Percentiles rank a stretch among this genome's conserved stretches.
phyloP scores from a whole-genome alignment of 1,139 yeast species.

The Kurtzmaniella quercitrusa region DNA sequence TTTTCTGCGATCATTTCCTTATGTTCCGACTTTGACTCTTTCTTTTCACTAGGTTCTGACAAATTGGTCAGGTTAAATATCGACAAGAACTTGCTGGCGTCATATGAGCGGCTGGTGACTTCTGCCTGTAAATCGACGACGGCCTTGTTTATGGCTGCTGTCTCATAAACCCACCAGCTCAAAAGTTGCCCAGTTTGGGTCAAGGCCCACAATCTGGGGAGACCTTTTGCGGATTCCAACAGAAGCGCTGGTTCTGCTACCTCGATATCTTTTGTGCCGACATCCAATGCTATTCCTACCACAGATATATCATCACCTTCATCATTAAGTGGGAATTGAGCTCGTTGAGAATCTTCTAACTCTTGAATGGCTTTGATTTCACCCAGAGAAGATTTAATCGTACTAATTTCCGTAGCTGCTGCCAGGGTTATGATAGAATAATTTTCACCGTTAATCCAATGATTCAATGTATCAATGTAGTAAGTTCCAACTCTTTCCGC shows the following conservation, averaged over 20 bases:
- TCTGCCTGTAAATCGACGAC: slow-evolving; percentile 18
- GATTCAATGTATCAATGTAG: slow-evolving; percentile 38
- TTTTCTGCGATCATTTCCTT: background rate
- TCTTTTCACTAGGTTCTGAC: background rate
- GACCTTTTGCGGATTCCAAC: slow-evolving; percentile 46
- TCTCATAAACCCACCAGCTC: slow-evolving; percentile 64
- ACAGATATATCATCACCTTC: slow-evolving; percentile 68
- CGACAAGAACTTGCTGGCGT: background rate
- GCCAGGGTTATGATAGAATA: slow-evolving; percentile 52
- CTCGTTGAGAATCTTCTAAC: slow-evolving; percentile 65
- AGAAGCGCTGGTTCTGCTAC: slow-evolving; percentile 55
- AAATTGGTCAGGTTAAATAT: background rate
- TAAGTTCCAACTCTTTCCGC: slow-evolving; percentile 46
- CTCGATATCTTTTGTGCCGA: slow-evolving; percentile 32
- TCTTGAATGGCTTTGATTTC: slow-evolving; percentile 30
- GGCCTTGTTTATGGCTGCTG: slow-evolving; percentile 36
- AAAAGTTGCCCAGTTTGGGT: slow-evolving; percentile 60
- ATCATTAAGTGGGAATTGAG: slow-evolving; percentile 66
- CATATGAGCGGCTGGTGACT: background rate
- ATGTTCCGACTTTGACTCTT: background rate
- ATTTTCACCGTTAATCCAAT: slow-evolving; percentile 36
- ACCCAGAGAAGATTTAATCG: slow-evolving; percentile 30
- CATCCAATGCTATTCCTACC: slow-evolving; percentile 63
- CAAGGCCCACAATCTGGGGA: slow-evolving; percentile 62
- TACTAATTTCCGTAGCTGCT: slow-evolving; percentile 54